Conservation (phyloP, 2,329 filamentous ascomycete species). For the Colletotrichum theobromicola region DNA sequence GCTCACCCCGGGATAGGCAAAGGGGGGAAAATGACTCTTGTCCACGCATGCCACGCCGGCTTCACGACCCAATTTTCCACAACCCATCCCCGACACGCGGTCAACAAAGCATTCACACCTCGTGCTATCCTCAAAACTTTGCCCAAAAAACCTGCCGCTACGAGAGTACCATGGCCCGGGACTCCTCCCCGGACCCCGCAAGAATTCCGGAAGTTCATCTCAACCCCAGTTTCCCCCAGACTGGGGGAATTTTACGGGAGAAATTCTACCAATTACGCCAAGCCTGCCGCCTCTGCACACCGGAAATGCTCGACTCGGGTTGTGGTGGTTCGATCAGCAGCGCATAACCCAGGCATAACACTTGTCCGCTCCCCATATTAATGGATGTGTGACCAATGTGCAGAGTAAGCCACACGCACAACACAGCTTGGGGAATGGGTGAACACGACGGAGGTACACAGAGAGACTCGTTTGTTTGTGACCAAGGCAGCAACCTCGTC, state of each 20-base stretch:
- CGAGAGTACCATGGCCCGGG: neutral
- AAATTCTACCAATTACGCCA: neutral
- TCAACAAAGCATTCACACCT: neutral
- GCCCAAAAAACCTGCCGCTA: neutral
- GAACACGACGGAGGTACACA: neutral
- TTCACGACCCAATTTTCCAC: neutral
- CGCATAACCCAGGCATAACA: neutral
- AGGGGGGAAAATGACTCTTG: neutral
- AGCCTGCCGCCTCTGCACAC: neutral
- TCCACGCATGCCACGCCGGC: neutral
- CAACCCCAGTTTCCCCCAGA: slow-evolving; percentile 15
- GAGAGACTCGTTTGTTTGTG: neutral
- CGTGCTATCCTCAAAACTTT: neutral
- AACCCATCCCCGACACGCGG: neutral
- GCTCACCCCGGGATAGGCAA: neutral
- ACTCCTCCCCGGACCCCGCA: slow-evolving; percentile 12
- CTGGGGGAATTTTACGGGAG: neutral
- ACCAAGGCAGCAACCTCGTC: neutral
- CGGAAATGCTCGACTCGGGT: neutral
- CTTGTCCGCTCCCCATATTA: neutral
- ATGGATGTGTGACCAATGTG: neutral
- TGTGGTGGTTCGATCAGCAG: neutral
- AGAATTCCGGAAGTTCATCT: neutral
- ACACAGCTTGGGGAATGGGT: neutral
- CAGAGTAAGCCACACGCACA: neutral